A percentile compares a stretch with the other conserved stretches of the same genome.
phyloP scores from a whole-genome alignment of 176 grass and related monocot genomes.

The Oropetium thomaeum region DNA sequence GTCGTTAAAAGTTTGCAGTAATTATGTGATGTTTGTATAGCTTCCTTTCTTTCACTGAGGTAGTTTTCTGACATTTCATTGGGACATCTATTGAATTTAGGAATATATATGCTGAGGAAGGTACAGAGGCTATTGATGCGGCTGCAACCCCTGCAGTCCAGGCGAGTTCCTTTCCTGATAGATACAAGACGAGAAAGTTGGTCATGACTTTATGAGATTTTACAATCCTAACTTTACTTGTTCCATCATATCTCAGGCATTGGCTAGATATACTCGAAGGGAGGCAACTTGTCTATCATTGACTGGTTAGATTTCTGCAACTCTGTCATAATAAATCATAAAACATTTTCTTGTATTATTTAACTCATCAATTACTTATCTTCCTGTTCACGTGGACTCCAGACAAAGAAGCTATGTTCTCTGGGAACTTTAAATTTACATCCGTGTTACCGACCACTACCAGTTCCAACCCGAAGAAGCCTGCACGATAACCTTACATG shows the following conservation, averaged over 20 bases:
- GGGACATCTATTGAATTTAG: constrained; percentile 39
- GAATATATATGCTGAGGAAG: constrained; percentile 90
- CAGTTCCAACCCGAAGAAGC: constrained; percentile 35
- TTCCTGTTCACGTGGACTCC: constrained; percentile 15
- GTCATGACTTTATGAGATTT: neutral
- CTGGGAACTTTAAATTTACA: constrained; percentile 90
- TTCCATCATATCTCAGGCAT: constrained; percentile 55
- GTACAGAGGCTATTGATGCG: constrained; percentile 52
- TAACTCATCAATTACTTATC: constrained; percentile 25
- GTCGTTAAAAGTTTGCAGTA: neutral
- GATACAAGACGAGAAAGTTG: constrained; percentile 6
- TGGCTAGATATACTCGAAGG: constrained; percentile 86
- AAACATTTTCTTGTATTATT: neutral
- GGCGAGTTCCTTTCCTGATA: constrained; percentile 52
- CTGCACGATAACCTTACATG: constrained; percentile 42
- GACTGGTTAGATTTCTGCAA: constrained; percentile 54
- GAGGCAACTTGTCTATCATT: constrained; percentile 87
- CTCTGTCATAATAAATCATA: neutral
- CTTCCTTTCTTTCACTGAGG: constrained; percentile 11
- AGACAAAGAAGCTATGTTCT: constrained; percentile 88
- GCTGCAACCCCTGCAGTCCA: constrained; percentile 65
- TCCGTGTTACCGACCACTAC: constrained; percentile 37
- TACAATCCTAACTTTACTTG: neutral
- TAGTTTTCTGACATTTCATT: constrained; percentile 6
- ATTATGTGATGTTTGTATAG: neutral